Conservation (phyloP, 2,329 filamentous ascomycete genomes). For the Sclerotinia spermophila region DNA sequence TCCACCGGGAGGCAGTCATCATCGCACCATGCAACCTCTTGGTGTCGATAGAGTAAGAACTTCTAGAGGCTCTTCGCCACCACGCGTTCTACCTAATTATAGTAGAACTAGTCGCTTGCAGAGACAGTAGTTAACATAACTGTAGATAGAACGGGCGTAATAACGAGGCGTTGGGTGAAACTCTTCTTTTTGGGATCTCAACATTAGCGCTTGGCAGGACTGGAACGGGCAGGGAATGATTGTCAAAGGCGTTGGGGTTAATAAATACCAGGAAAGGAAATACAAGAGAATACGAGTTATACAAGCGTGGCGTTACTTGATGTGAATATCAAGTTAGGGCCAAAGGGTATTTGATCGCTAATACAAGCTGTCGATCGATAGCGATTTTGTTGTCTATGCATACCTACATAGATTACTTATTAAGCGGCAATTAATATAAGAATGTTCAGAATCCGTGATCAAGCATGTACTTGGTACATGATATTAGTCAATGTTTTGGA, state of each 20-base stretch:
- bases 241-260: slow-evolving; percentile 1
- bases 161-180: slow-evolving; percentile 12
- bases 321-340: neutral
- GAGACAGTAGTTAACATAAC: slow-evolving; percentile 24
- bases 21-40: slow-evolving; percentile 21
- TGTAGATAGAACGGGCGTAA: slow-evolving; percentile 1
- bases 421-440: neutral
- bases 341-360: neutral
- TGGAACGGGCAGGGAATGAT: neutral
- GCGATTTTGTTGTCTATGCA: neutral
- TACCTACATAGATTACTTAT: neutral
- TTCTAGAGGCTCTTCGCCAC: slow-evolving; percentile 31
- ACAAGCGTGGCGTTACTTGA: neutral
- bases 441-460: neutral
- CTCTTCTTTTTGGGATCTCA: slow-evolving; percentile 14
- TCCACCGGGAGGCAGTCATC: slow-evolving; percentile 14
- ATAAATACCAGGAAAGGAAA: slow-evolving; percentile 1
- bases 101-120: slow-evolving; percentile 24
- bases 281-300: neutral
- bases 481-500: neutral
- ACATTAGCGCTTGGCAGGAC: slow-evolving; percentile 9
- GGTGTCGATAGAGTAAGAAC: slow-evolving; percentile 29
- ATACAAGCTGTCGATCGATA: neutral
- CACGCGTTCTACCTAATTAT: slow-evolving; percentile 28
- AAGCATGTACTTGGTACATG: neutral